These are phyloP conservation scores for Wickerhamiella dianesei DNA, from an alignment of 805 yeast species.

Conservation along the genomic window DNA sequence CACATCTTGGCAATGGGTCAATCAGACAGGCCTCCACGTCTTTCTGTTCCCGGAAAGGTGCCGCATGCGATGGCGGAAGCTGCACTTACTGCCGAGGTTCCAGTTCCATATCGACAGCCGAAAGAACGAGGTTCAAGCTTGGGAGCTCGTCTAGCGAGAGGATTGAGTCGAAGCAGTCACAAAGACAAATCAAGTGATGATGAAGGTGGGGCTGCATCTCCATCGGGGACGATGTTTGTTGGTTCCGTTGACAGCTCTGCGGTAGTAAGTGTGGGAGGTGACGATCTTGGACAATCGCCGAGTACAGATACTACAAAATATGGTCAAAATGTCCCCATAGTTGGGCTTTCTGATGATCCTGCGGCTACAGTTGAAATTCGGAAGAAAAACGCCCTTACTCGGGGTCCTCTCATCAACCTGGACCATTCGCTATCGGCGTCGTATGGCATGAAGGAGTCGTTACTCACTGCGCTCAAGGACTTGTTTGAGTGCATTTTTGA, in stretches of 20 bases:
- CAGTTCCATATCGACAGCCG: not conserved
- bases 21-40: conserved; percentile 28
- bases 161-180: not conserved
- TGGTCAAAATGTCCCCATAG: conserved; percentile 33
- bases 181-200: not conserved
- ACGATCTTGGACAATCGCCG: conserved; percentile 3
- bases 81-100: conserved; percentile 18
- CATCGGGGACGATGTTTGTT: not conserved
- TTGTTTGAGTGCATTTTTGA: conserved; percentile 74
- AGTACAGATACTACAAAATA: conserved; percentile 19
- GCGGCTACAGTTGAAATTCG: conserved; percentile 50
- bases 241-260: not conserved
- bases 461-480: conserved; percentile 65
- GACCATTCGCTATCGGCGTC: conserved; percentile 49
- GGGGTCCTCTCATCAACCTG: conserved; percentile 73
- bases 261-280: conserved; percentile 2
- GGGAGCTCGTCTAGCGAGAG: not conserved
- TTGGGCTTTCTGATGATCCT: conserved; percentile 33
- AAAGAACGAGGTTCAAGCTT: not conserved
- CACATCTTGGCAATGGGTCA: conserved; percentile 28
- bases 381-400: conserved; percentile 60
- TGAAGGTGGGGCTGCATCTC: not conserved
- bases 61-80: conserved; percentile 23
- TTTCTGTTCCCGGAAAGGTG: conserved; percentile 21
- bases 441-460: conserved; percentile 36